These are phyloP conservation scores for Asterionellopsis glacialis DNA, from an alignment of 108 stramenopile genomes.

Conservation along the genomic window DNA sequence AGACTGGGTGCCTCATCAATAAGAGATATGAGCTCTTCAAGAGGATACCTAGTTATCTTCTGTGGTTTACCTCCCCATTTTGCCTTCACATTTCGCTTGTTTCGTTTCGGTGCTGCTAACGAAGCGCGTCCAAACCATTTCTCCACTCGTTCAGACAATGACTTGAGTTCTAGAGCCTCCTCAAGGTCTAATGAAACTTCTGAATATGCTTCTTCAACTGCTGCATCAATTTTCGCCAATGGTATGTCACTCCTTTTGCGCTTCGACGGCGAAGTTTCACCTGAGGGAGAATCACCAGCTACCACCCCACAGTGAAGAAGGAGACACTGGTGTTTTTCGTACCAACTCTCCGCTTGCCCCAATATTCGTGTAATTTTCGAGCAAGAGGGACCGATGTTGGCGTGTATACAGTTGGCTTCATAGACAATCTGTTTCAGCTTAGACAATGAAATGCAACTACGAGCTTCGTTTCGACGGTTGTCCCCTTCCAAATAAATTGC, in stretches of 20 bases:
- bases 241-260: conserved; percentile 4
- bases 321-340: conserved; percentile 23
- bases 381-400: conserved; percentile 58
- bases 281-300: conserved; percentile 4
- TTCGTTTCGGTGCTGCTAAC: conserved; percentile 34
- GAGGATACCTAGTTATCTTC: conserved; percentile 11
- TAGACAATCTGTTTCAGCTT: conserved; percentile 48
- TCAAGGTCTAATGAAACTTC: conserved; percentile 61
- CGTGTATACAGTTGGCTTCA: conserved; percentile 48
- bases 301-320: not conserved
- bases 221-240: conserved; percentile 30
- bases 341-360: conserved; percentile 65
- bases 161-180: conserved; percentile 48
- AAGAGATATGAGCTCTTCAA: conserved; percentile 42
- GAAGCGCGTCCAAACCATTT: conserved; percentile 44
- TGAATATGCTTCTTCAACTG: conserved; percentile 42
- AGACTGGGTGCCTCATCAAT: conserved; percentile 51
- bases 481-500: conserved; percentile 48
- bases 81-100: conserved; percentile 13
- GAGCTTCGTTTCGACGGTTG: conserved; percentile 46
- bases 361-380: conserved; percentile 55
- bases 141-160: conserved; percentile 28
- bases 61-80: not conserved
- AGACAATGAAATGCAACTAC: conserved; percentile 38
- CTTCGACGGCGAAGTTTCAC: conserved; percentile 13